Evolutionary conservation across 192 early-diverging fungal genomes (phyloP).

Genomic region (Coemansia sp.): DNA sequence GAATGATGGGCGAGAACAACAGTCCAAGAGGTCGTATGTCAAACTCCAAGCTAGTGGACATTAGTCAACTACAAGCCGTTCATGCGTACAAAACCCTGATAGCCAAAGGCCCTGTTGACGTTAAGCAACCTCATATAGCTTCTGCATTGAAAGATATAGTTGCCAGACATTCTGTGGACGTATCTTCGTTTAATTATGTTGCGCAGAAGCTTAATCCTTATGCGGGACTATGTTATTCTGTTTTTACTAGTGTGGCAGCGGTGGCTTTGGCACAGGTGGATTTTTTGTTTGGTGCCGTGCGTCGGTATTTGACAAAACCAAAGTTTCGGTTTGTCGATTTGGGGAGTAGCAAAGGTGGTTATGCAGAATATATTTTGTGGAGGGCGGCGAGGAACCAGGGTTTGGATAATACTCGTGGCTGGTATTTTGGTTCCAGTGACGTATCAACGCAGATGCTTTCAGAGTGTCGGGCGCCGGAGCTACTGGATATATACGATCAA

Average conservation of each 20-base stretch:
- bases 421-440: constrained; percentile 34
- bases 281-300: constrained; percentile 16
- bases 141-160: background rate
- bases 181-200: background rate
- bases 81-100: constrained; percentile 2
- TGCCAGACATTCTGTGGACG: background rate
- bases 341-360: constrained; percentile 21
- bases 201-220: constrained; percentile 11
- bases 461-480: constrained; percentile 3
- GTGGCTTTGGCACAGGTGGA: constrained; percentile 35
- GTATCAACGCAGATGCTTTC: background rate
- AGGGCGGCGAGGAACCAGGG: background rate
- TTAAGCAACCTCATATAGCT: background rate
- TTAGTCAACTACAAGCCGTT: constrained; percentile 12
- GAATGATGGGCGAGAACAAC: constrained; percentile 43
- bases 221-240: constrained; percentile 14
- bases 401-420: constrained; percentile 12
- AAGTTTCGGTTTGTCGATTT: constrained; percentile 32
- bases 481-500: background rate
- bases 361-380: constrained; percentile 39
- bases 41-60: constrained; percentile 19
- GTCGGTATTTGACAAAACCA: constrained; percentile 12
- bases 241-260: constrained; percentile 12
- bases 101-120: background rate
- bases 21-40: constrained; percentile 22